A percentile compares a stretch with the other conserved stretches of the same genome.
Evolutionary conservation across 129 eudicot species (phyloP).

Genomic region (Flaveria ramosissima): DNA sequence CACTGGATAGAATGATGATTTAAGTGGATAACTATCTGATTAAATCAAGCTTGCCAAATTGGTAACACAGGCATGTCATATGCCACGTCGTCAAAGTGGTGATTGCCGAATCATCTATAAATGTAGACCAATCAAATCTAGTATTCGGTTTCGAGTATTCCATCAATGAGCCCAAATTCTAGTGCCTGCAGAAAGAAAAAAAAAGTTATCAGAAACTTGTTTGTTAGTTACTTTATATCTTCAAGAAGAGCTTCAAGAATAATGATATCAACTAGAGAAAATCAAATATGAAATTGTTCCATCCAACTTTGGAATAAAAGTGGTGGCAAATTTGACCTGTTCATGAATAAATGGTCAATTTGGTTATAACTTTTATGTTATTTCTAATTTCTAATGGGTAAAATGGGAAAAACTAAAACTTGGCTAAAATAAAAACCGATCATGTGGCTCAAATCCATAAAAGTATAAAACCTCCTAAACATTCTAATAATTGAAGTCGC

Average conservation of each 20-base stretch:
- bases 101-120: slow-evolving; percentile 3
- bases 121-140: slow-evolving; percentile 21
- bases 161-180: slow-evolving; percentile 95
- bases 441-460: too few species aligned
- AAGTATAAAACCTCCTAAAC: too few species aligned
- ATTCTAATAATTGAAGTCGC: too few species aligned
- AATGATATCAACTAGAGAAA: not conserved
- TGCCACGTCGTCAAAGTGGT: slow-evolving; percentile 29
- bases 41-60: slow-evolving; percentile 22
- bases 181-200: slow-evolving; percentile 62
- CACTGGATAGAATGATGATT: slow-evolving; percentile 4
- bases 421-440: too few species aligned
- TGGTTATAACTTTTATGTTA: not conserved
- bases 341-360: not conserved
- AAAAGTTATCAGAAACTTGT: not conserved
- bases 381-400: too few species aligned
- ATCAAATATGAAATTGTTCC: slow-evolving; percentile 13
- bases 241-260: slow-evolving; percentile 15
- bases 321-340: not conserved
- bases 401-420: too few species aligned
- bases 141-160: slow-evolving; percentile 78
- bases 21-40: slow-evolving; percentile 22
- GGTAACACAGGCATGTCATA: slow-evolving; percentile 4
- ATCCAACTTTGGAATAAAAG: slow-evolving; percentile 3
- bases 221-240: slow-evolving; percentile 2